These are phyloP conservation scores for Backusella liffmaniae DNA, from an alignment of 192 early-diverging fungal species.

Conservation along the genomic window DNA sequence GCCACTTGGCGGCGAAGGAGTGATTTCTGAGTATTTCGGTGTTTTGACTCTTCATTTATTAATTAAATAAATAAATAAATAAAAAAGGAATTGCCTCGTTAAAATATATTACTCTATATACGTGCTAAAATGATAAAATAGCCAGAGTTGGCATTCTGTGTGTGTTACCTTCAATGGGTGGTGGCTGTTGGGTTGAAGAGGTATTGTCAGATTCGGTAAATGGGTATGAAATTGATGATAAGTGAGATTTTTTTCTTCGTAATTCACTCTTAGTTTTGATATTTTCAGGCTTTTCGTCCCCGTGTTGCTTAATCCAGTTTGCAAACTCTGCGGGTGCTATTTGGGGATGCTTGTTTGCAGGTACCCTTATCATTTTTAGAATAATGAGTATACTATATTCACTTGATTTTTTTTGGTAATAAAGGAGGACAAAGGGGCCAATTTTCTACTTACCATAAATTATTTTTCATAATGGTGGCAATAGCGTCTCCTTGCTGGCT, in stretches of 20 bases:
- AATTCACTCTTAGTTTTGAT: background rate
- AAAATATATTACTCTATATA: background rate
- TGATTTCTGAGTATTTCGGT: constrained; percentile 3
- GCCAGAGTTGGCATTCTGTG: background rate
- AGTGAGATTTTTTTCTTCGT: background rate
- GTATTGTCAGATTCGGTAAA: background rate
- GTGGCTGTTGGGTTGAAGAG: background rate
- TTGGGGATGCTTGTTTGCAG: background rate
- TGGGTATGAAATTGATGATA: background rate
- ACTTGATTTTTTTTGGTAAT: background rate
- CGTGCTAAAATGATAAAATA: background rate
- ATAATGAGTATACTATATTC: background rate
- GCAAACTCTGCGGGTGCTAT: background rate
- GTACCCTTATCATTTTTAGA: background rate
- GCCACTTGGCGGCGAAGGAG: constrained; percentile 3
- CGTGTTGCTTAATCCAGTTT: background rate
- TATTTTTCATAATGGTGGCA: constrained; percentile 1
- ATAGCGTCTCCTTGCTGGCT: background rate
- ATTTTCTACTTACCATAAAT: background rate
- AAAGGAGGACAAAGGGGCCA: background rate
- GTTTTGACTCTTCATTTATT: constrained; percentile 1
- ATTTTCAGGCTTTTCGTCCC: background rate
- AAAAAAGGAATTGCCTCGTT: background rate
- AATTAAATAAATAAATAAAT: background rate
- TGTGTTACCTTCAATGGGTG: background rate